Conservation (phyloP, 108 stramenopile genomes). For the Skeletonema potamos region DNA sequence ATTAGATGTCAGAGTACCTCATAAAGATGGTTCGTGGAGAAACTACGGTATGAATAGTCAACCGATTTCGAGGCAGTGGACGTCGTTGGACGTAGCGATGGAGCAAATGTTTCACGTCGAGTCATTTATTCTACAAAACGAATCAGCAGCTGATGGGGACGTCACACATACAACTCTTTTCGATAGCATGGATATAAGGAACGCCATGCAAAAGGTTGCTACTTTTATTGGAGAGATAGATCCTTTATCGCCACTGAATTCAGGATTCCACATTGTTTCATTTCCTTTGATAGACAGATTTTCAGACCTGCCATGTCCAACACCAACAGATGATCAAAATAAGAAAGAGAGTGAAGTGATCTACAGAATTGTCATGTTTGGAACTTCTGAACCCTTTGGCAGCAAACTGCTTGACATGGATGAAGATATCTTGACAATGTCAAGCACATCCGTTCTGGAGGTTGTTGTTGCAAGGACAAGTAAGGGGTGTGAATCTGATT, state of each 20-base stretch:
- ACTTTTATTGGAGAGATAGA: constrained; percentile 40
- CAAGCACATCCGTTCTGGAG: constrained; percentile 40
- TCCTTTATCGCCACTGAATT: constrained; percentile 21
- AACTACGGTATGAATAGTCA: constrained; percentile 53
- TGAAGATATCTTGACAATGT: constrained; percentile 36
- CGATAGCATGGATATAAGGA: constrained; percentile 5
- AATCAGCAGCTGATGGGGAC: constrained; percentile 4
- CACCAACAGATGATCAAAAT: background rate
- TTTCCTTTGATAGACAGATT: constrained; percentile 34
- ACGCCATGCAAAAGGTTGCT: constrained; percentile 30
- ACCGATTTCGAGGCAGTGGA: constrained; percentile 52
- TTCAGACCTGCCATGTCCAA: constrained; percentile 19
- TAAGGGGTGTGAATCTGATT: constrained; percentile 29
- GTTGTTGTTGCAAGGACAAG: constrained; percentile 31
- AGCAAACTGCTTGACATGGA: constrained; percentile 40
- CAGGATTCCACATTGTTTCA: constrained; percentile 51
- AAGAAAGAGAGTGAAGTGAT: background rate
- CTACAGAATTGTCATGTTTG: constrained; percentile 34
- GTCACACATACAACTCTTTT: constrained; percentile 11
- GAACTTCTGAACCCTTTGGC: constrained; percentile 47
- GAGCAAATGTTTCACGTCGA: constrained; percentile 51
- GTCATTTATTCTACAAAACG: constrained; percentile 23
- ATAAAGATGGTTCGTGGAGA: constrained; percentile 30
- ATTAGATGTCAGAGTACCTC: constrained; percentile 46
- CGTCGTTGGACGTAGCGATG: constrained; percentile 43